Conservation (phyloP, 768 basidiomycete species). For the Ramaria sp. region DNA sequence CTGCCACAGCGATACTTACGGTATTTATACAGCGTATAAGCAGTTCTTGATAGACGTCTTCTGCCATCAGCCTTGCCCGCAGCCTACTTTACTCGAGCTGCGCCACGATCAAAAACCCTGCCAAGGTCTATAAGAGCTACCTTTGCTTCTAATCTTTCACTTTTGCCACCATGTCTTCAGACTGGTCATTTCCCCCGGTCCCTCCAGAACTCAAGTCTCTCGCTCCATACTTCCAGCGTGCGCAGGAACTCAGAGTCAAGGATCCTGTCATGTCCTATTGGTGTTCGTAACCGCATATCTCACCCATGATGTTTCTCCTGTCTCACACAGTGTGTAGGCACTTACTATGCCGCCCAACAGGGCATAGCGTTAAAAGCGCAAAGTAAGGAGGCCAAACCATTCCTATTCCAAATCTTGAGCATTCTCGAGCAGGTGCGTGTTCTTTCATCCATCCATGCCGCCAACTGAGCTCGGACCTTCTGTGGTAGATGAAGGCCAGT, state of each 20-base stretch:
- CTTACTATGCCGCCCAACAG: conserved; percentile 84
- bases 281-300: conserved; percentile 48
- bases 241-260: conserved; percentile 71
- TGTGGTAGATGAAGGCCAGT: conserved; percentile 49
- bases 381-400: conserved; percentile 39
- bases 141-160: no score
- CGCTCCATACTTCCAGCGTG: conserved; percentile 76
- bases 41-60: no score
- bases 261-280: conserved; percentile 92
- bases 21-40: no score
- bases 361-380: conserved; percentile 63
- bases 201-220: conserved; percentile 36
- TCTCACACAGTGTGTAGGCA: conserved; percentile 39
- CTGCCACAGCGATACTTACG: no score
- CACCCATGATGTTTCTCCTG: not conserved
- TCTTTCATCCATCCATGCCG: not conserved
- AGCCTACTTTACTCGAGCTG: no score
- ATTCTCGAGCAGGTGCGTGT: conserved; percentile 51
- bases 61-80: no score
- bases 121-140: no score
- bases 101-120: no score
- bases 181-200: conserved; percentile 8
- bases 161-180: not conserved
- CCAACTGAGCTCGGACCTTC: not conserved
- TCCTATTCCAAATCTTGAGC: conserved; percentile 66